Conservation (phyloP, 1,284 basidiomycete species). For the Vanrija sp. region DNA sequence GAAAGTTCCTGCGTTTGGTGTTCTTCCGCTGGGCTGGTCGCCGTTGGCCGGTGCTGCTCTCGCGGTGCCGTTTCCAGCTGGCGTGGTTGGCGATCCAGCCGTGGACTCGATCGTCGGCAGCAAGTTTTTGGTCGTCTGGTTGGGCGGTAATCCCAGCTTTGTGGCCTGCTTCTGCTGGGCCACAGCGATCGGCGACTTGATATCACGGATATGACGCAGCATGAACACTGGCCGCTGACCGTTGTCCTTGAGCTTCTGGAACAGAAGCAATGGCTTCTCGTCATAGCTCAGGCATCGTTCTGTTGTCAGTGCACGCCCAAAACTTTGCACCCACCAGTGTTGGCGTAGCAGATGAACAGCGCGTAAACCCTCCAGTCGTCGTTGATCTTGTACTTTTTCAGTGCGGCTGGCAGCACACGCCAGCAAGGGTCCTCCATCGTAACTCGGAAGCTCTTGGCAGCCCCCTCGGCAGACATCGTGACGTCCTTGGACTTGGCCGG, state of each 20-base stretch:
- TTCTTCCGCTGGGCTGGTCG: constrained; percentile 13
- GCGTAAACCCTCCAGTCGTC: constrained; percentile 99
- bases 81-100: constrained; percentile 33
- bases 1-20: constrained; percentile 33
- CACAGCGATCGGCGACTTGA: constrained; percentile 90
- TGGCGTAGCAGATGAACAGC: constrained; percentile 97
- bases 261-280: constrained; percentile 92
- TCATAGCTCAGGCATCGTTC: constrained; percentile 97
- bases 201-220: constrained; percentile 92
- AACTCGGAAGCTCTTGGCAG: constrained; percentile 54
- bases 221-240: constrained; percentile 98
- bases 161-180: constrained; percentile 86
- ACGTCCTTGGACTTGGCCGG: constrained; percentile 8
- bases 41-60: neutral
- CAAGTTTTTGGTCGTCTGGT: constrained; percentile 23
- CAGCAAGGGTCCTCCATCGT: constrained; percentile 93
- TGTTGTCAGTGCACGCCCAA: constrained; percentile 29
- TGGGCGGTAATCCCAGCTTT: constrained; percentile 37
- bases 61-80: neutral
- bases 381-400: constrained; percentile 99
- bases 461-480: constrained; percentile 26
- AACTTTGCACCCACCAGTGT: constrained; percentile 60
- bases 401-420: constrained; percentile 93
- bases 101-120: constrained; percentile 35
- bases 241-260: constrained; percentile 94